Percentiles rank a stretch among this genome's conserved stretches.
Conservation (phyloP, 1,284 basidiomycete species). For the Ustilago shanxiensis region DNA sequence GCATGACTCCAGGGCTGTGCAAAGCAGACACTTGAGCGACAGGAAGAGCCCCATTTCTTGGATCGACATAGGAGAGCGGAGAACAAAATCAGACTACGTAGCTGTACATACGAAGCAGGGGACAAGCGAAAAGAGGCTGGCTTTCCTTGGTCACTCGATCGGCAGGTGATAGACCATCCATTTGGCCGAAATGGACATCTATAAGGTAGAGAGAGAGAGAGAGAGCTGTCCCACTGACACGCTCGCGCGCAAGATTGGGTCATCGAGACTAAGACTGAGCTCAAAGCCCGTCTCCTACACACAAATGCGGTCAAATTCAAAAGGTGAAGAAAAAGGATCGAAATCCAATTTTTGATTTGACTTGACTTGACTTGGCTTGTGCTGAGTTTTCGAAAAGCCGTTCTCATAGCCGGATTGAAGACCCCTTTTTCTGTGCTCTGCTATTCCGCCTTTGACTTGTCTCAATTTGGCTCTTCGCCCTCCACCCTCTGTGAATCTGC, state of each 20-base stretch:
- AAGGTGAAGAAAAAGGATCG: neutral
- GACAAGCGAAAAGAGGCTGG: no score
- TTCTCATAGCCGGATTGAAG: neutral
- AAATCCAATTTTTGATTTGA: neutral
- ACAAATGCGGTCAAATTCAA: conserved; percentile 26
- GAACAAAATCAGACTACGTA: neutral
- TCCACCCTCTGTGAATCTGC: conserved; percentile 7
- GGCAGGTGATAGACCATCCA: neutral
- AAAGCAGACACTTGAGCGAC: neutral
- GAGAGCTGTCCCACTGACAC: no score
- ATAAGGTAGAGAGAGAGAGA: no score
- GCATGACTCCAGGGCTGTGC: neutral
- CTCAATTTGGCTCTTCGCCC: no score
- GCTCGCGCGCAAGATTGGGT: neutral
- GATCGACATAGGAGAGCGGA: neutral
- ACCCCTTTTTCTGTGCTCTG: conserved; percentile 7
- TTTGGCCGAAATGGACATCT: neutral
- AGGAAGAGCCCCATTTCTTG: neutral
- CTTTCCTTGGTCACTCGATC: no score
- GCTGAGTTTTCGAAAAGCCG: conserved; percentile 1
- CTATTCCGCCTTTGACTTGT: neutral
- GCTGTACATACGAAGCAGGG: no score
- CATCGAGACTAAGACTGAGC: neutral
- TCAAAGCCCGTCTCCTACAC: neutral
- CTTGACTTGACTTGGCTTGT: neutral